Percentiles rank a stretch among this genome's conserved stretches.
These are phyloP conservation scores for Collybia mongolica DNA, from an alignment of 768 basidiomycete species.

Conservation along the genomic window DNA sequence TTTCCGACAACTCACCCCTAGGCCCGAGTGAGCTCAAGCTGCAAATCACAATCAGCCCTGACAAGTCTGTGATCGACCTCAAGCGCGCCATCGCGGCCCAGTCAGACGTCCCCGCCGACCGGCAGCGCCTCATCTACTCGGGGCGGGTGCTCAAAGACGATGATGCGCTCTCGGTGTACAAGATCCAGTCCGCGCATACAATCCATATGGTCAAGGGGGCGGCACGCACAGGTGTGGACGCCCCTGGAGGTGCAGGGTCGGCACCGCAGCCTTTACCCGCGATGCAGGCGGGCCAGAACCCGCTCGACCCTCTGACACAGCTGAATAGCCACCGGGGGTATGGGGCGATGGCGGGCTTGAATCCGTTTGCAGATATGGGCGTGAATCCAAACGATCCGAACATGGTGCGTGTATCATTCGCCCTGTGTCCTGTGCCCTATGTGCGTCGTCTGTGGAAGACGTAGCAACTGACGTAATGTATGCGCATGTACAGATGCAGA, in stretches of 20 bases:
- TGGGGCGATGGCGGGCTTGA: constrained; percentile 81
- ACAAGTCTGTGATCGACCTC: constrained; percentile 87
- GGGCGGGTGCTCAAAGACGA: constrained; percentile 69
- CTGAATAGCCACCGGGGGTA: constrained; percentile 78
- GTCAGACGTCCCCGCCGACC: constrained; percentile 82
- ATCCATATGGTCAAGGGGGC: constrained; percentile 94
- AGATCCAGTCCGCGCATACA: constrained; percentile 86
- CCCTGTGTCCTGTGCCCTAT: too few relatives aligned
- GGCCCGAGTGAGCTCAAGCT: constrained; percentile 94
- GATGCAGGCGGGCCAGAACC: constrained; percentile 92
- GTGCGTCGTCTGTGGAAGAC: too few relatives aligned
- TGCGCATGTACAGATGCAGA: constrained; percentile 55
- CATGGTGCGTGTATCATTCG: constrained; percentile 75
- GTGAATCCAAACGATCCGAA: constrained; percentile 92
- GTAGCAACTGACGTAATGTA: too few relatives aligned
- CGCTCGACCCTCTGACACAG: constrained; percentile 80
- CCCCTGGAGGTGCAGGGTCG: constrained; percentile 38
- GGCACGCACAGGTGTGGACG: constrained; percentile 37
- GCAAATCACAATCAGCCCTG: constrained; percentile 74
- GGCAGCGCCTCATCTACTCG: constrained; percentile 91
- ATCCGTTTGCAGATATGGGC: constrained; percentile 92
- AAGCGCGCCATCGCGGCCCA: constrained; percentile 87
- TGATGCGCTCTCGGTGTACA: constrained; percentile 79
- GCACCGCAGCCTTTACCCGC: constrained; percentile 67
- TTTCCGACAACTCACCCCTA: constrained; percentile 19